Evolutionary conservation across 2,329 filamentous ascomycete genomes (phyloP), one percentile per base, ranked within the genome.

Genomic region (Acrocalymma vagum): DNA sequence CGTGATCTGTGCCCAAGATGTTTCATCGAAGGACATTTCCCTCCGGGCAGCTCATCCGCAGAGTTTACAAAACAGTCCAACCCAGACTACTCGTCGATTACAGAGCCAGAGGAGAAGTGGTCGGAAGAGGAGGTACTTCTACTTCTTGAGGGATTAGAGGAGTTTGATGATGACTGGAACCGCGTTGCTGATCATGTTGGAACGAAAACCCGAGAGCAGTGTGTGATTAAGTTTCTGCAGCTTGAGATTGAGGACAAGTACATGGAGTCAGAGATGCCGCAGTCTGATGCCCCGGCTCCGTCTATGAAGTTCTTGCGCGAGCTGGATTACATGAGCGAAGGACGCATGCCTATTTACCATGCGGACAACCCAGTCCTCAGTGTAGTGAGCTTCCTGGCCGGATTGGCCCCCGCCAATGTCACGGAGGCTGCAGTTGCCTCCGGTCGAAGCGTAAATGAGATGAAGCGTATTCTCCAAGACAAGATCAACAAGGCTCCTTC

Each of bases 181-280:
- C 84, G 90, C 60, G 92, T 99, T 53, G 86, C 95, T 1, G 90
- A 93, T 50, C 89, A 96, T 62, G 94, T 99, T 28, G 88, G 88
- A 32, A 95, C 90, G 3, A 86, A 93, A 45, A 96, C 91, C 2
- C 82, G 90, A 37, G 95, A 99, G 70, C 93, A 99, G 73, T 99
- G 94, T 68, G 93, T 97, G 11, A 80, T 97, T 58, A 94, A 96
- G 67, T 99, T 99, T 76, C 72, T 99, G 51, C 91, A 96, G 65
- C 79, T 99, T 23, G 93, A 96, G 56, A 99, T 99, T 48, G 94
- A 97, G 69, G 93, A 96, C 75, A 95, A 95, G 69, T 99, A 96
- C 63, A 78, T 96, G 8, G 92, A 97, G 60, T 84, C 90, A 6
- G 86, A 93, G 60, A 81, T 84, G 6, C 75, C 88, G 39, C 54